Conservation (phyloP, 2,329 filamentous ascomycete genomes). For the Setomelanomma holmii region DNA sequence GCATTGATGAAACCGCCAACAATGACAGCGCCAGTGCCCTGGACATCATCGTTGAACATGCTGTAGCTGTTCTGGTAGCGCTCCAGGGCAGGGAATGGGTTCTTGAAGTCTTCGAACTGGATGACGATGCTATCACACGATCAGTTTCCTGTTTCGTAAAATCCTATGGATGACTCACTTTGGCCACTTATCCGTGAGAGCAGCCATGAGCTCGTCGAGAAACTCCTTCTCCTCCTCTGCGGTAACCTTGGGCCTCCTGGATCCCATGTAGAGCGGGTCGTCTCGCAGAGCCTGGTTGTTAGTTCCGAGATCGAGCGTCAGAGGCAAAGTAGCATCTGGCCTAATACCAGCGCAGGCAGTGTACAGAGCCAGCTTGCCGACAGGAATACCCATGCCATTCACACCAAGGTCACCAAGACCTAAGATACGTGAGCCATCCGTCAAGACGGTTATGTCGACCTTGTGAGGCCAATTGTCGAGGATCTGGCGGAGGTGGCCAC, state of each 20-base stretch:
- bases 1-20: conserved; percentile 78
- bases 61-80: conserved; percentile 88
- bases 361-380: conserved; percentile 95
- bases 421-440: conserved; percentile 90
- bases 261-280: conserved; percentile 90
- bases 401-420: conserved; percentile 95
- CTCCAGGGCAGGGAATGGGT: conserved; percentile 91
- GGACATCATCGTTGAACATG: conserved; percentile 99
- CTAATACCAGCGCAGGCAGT: conserved; percentile 94
- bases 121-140: conserved; percentile 68
- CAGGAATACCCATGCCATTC: conserved; percentile 97
- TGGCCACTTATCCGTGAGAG: conserved; percentile 78
- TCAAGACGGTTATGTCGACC: conserved; percentile 96
- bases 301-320: conserved; percentile 69
- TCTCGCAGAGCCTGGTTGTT: conserved; percentile 69
- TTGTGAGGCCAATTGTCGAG: conserved; percentile 93
- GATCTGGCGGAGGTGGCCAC: conserved; percentile 86
- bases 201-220: conserved; percentile 96
- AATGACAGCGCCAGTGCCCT: conserved; percentile 95
- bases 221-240: conserved; percentile 84
- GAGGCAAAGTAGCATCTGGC: conserved; percentile 71
- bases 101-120: conserved; percentile 98
- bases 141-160: conserved; percentile 34
- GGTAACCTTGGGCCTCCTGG: conserved; percentile 80
- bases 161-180: conserved; percentile 55